These are phyloP conservation scores for Penicillium sp. DNA, from an alignment of 2,329 filamentous ascomycete genomes.

Conservation along the genomic window DNA sequence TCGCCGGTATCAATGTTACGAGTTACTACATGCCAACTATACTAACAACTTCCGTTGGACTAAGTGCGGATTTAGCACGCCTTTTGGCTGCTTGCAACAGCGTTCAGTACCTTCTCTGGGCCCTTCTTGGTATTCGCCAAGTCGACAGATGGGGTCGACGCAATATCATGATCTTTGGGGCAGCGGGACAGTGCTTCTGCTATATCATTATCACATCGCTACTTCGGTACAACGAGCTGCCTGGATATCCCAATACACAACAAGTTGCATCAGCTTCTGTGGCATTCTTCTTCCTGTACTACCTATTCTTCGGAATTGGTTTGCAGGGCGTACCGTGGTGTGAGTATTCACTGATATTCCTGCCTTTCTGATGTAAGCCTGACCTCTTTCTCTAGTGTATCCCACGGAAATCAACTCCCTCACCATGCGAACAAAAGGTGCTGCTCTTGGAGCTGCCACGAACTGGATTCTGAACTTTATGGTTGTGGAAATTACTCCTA, in stretches of 20 bases:
- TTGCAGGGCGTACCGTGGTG: constrained; percentile 46
- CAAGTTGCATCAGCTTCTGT: constrained; percentile 55
- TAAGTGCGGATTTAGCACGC: constrained; percentile 43
- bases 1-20: constrained; percentile 45
- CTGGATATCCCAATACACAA: constrained; percentile 24
- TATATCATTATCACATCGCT: constrained; percentile 55
- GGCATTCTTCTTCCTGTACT: constrained; percentile 51
- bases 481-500: constrained; percentile 39
- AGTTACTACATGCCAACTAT: constrained; percentile 48
- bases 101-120: constrained; percentile 53
- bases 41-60: constrained; percentile 49
- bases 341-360: background rate
- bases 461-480: constrained; percentile 42
- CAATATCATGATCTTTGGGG: constrained; percentile 55
- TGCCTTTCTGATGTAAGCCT: background rate
- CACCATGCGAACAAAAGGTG: constrained; percentile 40
- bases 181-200: constrained; percentile 55
- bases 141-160: constrained; percentile 56
- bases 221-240: constrained; percentile 32
- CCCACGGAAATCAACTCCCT: constrained; percentile 43
- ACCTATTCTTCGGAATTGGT: constrained; percentile 46
- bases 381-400: constrained; percentile 25
- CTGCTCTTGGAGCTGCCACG: constrained; percentile 36
- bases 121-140: constrained; percentile 48
- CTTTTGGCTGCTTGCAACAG: constrained; percentile 54